phyloP scores from a whole-genome alignment of 2,329 filamentous ascomycete species.

The Paecilomyces formosus region DNA sequence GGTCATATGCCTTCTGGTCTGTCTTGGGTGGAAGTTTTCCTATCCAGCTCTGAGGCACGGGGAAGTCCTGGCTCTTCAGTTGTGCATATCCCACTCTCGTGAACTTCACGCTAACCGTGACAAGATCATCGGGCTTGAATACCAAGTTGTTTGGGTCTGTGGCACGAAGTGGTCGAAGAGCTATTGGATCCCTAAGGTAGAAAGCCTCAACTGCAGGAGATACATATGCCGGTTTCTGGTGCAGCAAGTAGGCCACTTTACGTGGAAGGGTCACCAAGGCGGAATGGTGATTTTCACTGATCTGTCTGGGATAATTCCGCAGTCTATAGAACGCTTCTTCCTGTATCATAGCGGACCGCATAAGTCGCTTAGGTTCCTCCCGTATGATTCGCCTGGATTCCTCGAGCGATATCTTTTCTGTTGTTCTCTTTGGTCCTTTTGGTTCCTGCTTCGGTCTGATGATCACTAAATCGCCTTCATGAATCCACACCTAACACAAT shows the following conservation, averaged over 20 bases:
- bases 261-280: constrained; percentile 68
- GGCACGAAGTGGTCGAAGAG: constrained; percentile 60
- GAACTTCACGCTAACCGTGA: constrained; percentile 71
- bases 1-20: constrained; percentile 39
- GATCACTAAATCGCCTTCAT: constrained; percentile 66
- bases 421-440: constrained; percentile 26
- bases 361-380: constrained; percentile 49
- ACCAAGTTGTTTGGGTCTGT: constrained; percentile 46
- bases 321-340: constrained; percentile 86
- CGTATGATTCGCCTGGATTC: constrained; percentile 59
- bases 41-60: constrained; percentile 52
- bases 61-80: constrained; percentile 76
- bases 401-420: constrained; percentile 49
- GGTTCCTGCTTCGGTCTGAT: constrained; percentile 53
- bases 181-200: constrained; percentile 77
- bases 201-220: constrained; percentile 84
- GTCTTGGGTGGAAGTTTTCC: constrained; percentile 32
- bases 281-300: constrained; percentile 67
- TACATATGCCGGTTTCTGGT: constrained; percentile 66
- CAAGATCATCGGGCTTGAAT: constrained; percentile 72
- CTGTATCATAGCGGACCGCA: constrained; percentile 69
- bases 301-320: constrained; percentile 72
- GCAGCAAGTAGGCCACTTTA: constrained; percentile 71
- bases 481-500: constrained; percentile 64
- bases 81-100: constrained; percentile 89